phyloP scores from a whole-genome alignment of 2,329 filamentous ascomycete species.

The Colletotrichum plurivorum region DNA sequence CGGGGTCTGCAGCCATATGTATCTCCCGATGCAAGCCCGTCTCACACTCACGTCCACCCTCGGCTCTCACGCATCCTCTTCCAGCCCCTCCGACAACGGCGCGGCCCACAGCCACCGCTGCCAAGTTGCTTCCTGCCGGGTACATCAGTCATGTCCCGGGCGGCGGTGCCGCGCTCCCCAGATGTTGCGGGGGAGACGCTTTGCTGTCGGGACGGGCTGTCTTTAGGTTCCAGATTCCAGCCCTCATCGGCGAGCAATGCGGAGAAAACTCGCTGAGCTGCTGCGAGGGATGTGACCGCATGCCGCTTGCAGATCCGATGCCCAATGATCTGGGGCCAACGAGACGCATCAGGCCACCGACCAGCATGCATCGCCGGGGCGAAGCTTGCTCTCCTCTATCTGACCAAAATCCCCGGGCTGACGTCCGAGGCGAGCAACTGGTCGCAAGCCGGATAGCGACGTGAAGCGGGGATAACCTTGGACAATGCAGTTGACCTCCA shows the following conservation, averaged over 20 bases:
- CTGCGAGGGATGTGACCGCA: neutral
- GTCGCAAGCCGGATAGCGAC: neutral
- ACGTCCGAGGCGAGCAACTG: neutral
- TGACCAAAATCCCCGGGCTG: conserved; percentile 14
- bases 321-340: neutral
- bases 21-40: neutral
- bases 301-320: neutral
- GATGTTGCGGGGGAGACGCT: conserved; percentile 27
- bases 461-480: neutral
- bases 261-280: conserved; percentile 37
- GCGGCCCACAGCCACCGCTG: conserved; percentile 24
- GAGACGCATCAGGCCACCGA: conserved; percentile 23
- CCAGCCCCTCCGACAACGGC: conserved; percentile 37
- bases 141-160: conserved; percentile 37
- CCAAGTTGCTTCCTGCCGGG: conserved; percentile 30
- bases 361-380: conserved; percentile 22
- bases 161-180: conserved; percentile 25
- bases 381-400: conserved; percentile 1
- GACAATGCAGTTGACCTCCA: neutral
- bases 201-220: conserved; percentile 1
- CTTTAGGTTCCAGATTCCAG: conserved; percentile 20
- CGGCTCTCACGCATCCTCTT: conserved; percentile 2
- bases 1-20: too few relatives aligned
- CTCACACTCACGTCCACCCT: neutral
- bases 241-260: conserved; percentile 14